phyloP scores from a whole-genome alignment of 805 yeast genomes.

The Kodamaea restingae region DNA sequence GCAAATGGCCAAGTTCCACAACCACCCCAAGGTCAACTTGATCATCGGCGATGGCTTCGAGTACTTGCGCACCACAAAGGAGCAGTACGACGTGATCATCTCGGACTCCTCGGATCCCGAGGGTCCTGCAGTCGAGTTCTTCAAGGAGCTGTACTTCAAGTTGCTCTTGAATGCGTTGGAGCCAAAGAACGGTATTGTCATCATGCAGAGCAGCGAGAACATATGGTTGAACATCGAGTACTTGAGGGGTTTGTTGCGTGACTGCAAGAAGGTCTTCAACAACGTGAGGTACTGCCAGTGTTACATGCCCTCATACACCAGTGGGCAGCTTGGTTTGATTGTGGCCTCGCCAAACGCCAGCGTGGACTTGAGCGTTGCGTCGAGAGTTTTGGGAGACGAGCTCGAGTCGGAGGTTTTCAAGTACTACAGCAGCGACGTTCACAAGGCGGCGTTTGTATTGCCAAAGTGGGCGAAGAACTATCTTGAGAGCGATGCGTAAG shows the following conservation, averaged over 20 bases:
- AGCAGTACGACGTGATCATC: slow-evolving; percentile 75
- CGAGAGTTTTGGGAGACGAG: slow-evolving; percentile 41
- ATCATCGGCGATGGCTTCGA: slow-evolving; percentile 81
- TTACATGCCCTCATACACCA: slow-evolving; percentile 82
- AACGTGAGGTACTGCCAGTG: slow-evolving; percentile 68
- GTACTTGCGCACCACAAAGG: slow-evolving; percentile 47
- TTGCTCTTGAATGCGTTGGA: slow-evolving; percentile 61
- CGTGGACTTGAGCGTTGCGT: slow-evolving; percentile 48
- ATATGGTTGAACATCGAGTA: slow-evolving; percentile 67
- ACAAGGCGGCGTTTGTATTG: slow-evolving; percentile 66
- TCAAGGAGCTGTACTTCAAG: slow-evolving; percentile 72
- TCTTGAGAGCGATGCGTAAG: neutral
- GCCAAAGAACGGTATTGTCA: slow-evolving; percentile 56
- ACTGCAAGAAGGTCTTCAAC: slow-evolving; percentile 54
- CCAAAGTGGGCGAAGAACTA: slow-evolving; percentile 66
- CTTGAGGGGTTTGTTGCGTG: slow-evolving; percentile 43
- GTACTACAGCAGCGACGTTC: slow-evolving; percentile 67
- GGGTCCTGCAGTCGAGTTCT: slow-evolving; percentile 90
- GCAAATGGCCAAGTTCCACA: slow-evolving; percentile 62
- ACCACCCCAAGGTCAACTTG: slow-evolving; percentile 62
- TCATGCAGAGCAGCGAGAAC: slow-evolving; percentile 75
- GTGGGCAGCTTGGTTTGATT: slow-evolving; percentile 81
- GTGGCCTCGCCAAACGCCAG: slow-evolving; percentile 58
- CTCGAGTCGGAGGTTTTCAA: slow-evolving; percentile 49
- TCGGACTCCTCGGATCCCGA: slow-evolving; percentile 95